These are phyloP conservation scores for Juglanconis oblonga DNA, from an alignment of 2,329 filamentous ascomycete species.

Conservation along the genomic window DNA sequence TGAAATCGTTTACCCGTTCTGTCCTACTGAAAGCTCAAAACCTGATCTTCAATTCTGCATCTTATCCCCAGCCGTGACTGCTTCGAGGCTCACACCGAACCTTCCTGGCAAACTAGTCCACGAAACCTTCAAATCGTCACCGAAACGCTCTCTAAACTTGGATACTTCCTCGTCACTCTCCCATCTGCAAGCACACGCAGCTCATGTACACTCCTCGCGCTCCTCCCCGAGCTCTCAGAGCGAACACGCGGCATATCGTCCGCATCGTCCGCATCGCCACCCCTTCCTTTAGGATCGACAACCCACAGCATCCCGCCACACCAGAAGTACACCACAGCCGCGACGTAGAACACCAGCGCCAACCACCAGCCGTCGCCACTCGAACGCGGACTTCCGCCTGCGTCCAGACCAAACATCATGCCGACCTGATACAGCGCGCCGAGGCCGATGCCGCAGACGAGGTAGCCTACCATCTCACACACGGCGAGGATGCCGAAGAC, in stretches of 20 bases:
- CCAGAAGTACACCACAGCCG: slow-evolving; percentile 2
- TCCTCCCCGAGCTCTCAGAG: not conserved
- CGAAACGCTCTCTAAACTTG: slow-evolving; percentile 3
- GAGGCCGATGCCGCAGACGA: slow-evolving; percentile 6
- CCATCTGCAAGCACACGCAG: slow-evolving; percentile 5
- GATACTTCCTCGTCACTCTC: not conserved
- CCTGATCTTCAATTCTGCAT: too few species aligned
- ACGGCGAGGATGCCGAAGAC: slow-evolving; percentile 9
- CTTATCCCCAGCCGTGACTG: too few species aligned
- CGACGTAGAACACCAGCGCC: slow-evolving; percentile 7
- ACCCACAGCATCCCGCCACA: not conserved
- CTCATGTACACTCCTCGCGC: not conserved
- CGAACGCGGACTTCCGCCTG: not conserved
- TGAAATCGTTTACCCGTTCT: too few species aligned
- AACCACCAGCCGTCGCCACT: not conserved
- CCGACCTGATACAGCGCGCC: slow-evolving; percentile 4
- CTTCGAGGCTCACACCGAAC: too few species aligned
- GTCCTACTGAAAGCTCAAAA: too few species aligned
- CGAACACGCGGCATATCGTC: not conserved
- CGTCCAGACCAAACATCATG: not conserved
- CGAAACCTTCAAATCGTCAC: not conserved
- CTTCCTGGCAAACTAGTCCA: too few species aligned
- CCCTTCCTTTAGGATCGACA: not conserved
- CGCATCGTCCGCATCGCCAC: not conserved
- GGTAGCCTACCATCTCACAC: slow-evolving; percentile 1